Evolutionary conservation across 2,329 filamentous ascomycete genomes (phyloP).

Genomic region (Aspergillus proliferans): DNA sequence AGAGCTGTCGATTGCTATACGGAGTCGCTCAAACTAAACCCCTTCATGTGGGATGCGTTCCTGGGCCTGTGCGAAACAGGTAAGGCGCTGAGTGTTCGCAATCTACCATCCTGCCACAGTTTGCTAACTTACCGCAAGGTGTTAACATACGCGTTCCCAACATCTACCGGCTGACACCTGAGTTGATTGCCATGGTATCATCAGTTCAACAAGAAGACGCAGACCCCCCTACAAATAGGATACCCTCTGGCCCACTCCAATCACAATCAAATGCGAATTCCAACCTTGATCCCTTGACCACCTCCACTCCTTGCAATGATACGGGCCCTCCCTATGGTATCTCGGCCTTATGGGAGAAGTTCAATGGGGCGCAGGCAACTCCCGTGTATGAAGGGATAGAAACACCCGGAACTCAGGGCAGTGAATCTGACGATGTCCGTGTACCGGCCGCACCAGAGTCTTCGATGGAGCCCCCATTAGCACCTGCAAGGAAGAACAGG

Average conservation of each 20-base stretch:
- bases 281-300: slow-evolving; percentile 40
- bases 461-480: slow-evolving; percentile 38
- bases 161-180: slow-evolving; percentile 71
- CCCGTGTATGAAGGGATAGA: slow-evolving; percentile 53
- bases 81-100: slow-evolving; percentile 20
- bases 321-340: slow-evolving; percentile 29
- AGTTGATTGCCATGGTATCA: slow-evolving; percentile 51
- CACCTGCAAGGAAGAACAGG: slow-evolving; percentile 46
- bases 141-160: slow-evolving; percentile 74
- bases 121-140: slow-evolving; percentile 45
- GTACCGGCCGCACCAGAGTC: slow-evolving; percentile 23
- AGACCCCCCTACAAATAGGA: slow-evolving; percentile 26
- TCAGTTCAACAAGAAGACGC: slow-evolving; percentile 27
- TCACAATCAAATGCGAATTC: slow-evolving; percentile 31
- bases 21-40: slow-evolving; percentile 80
- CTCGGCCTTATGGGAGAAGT: slow-evolving; percentile 44
- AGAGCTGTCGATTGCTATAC: slow-evolving; percentile 83
- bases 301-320: slow-evolving; percentile 28
- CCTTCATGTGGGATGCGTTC: slow-evolving; percentile 98
- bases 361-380: slow-evolving; percentile 30
- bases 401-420: slow-evolving; percentile 52
- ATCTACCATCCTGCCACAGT: not conserved
- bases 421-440: slow-evolving; percentile 37
- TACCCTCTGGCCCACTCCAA: slow-evolving; percentile 26
- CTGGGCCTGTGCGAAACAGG: slow-evolving; percentile 75